Evolutionary conservation across 1,284 basidiomycete species (phyloP).

Genomic region (Heliocybe sulcata): DNA sequence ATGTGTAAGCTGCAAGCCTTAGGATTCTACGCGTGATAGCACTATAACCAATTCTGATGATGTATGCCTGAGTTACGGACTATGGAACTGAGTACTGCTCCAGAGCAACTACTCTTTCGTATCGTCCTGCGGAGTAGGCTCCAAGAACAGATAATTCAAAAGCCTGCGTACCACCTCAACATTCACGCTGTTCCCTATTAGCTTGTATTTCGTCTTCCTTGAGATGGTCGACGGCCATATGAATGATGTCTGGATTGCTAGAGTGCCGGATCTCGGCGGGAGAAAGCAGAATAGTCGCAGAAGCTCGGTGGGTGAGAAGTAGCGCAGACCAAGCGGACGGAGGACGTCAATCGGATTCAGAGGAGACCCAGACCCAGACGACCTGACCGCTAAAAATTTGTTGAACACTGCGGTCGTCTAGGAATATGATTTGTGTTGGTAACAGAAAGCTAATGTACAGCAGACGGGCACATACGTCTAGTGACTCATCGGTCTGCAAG

Average conservation of each 20-base stretch:
- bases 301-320: slow-evolving; percentile 66
- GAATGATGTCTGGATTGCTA: slow-evolving; percentile 24
- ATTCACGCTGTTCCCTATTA: slow-evolving; percentile 78
- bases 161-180: slow-evolving; percentile 56
- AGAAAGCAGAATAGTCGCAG: slow-evolving; percentile 61
- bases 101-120: too few relatives aligned
- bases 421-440: neutral
- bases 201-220: slow-evolving; percentile 58
- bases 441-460: slow-evolving; percentile 1
- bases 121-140: neutral
- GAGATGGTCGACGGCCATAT: slow-evolving; percentile 54
- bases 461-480: slow-evolving; percentile 44
- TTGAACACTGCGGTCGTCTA: slow-evolving; percentile 62
- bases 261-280: slow-evolving; percentile 10
- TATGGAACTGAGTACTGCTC: too few relatives aligned
- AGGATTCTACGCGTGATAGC: too few relatives aligned
- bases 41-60: too few relatives aligned
- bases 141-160: slow-evolving; percentile 42
- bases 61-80: too few relatives aligned
- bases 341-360: slow-evolving; percentile 44
- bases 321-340: slow-evolving; percentile 51
- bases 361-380: slow-evolving; percentile 18
- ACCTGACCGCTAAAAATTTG: slow-evolving; percentile 41
- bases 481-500: slow-evolving; percentile 56
- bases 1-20: too few relatives aligned